A percentile compares a stretch with the other conserved stretches of the same genome.
phyloP scores from a whole-genome alignment of 176 grass and related monocot genomes.

The Cenchrus fungigraminus region DNA sequence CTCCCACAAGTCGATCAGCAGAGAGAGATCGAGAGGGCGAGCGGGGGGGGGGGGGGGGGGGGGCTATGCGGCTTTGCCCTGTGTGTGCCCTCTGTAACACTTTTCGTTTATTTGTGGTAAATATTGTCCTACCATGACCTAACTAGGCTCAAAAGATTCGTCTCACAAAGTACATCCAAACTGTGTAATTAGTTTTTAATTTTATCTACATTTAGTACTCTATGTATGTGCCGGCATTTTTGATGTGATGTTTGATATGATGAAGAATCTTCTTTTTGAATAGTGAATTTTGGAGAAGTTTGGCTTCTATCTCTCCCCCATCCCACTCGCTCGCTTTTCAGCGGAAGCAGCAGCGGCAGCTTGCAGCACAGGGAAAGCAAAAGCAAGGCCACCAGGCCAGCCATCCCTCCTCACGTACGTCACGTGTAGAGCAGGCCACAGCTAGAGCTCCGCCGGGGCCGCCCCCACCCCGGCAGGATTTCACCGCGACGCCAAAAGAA shows the following conservation, averaged over 20 bases:
- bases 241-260: too few relatives aligned
- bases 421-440: conserved; percentile 8
- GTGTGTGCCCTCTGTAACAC: too few relatives aligned
- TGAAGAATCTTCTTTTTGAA: too few relatives aligned
- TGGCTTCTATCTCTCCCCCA: background rate
- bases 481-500: conserved; percentile 35
- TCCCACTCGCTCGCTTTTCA: conserved; percentile 39
- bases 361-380: background rate
- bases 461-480: background rate
- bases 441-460: background rate
- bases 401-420: conserved; percentile 21
- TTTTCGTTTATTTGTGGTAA: too few relatives aligned
- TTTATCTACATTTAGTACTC: background rate
- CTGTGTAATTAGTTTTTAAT: too few relatives aligned
- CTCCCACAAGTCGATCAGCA: conserved; percentile 18
- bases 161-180: background rate
- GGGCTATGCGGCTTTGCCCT: too few relatives aligned
- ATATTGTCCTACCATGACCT: too few relatives aligned
- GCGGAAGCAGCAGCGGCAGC: conserved; percentile 1
- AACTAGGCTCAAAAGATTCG: background rate
- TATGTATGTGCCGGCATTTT: too few relatives aligned
- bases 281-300: too few relatives aligned
- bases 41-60: background rate
- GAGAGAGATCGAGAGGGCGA: background rate
- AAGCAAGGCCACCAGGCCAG: background rate